A percentile compares a stretch with the other conserved stretches of the same genome.
These are phyloP conservation scores for Alternaria burnsii DNA, from an alignment of 2,329 filamentous ascomycete species.

Conservation along the genomic window DNA sequence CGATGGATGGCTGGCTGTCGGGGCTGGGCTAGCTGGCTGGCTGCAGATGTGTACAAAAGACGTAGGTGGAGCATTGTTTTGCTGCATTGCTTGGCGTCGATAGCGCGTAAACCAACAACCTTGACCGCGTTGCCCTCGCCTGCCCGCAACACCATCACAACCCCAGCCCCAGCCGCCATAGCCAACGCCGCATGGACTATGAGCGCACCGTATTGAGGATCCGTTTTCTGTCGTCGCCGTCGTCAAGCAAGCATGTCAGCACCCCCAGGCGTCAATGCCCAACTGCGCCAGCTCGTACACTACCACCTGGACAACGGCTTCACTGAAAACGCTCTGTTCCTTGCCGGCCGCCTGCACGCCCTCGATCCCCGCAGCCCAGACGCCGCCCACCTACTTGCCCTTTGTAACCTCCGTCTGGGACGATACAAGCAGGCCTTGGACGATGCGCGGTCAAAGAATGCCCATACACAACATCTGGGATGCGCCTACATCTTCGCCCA, in stretches of 20 bases:
- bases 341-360: conserved; percentile 84
- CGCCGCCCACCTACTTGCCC: conserved; percentile 80
- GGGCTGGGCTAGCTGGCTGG: neutral
- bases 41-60: neutral
- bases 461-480: conserved; percentile 78
- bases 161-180: conserved; percentile 5
- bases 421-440: conserved; percentile 89
- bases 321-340: conserved; percentile 89
- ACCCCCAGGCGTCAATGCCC: conserved; percentile 63
- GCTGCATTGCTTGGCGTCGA: conserved; percentile 3
- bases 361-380: conserved; percentile 84
- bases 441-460: conserved; percentile 74
- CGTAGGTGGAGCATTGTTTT: conserved; percentile 4
- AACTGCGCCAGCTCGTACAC: conserved; percentile 72
- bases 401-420: conserved; percentile 84
- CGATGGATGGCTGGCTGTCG: neutral
- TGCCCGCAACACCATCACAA: conserved; percentile 13
- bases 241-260: conserved; percentile 60
- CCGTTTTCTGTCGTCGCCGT: conserved; percentile 16
- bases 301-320: conserved; percentile 89
- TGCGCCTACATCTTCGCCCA: conserved; percentile 94
- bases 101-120: conserved; percentile 14
- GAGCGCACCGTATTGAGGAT: conserved; percentile 10
- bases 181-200: conserved; percentile 9
- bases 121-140: conserved; percentile 13